These are phyloP conservation scores for Cyclospora cayetanensis DNA, from an alignment of 169 alveolate genomes.

Conservation along the genomic window DNA sequence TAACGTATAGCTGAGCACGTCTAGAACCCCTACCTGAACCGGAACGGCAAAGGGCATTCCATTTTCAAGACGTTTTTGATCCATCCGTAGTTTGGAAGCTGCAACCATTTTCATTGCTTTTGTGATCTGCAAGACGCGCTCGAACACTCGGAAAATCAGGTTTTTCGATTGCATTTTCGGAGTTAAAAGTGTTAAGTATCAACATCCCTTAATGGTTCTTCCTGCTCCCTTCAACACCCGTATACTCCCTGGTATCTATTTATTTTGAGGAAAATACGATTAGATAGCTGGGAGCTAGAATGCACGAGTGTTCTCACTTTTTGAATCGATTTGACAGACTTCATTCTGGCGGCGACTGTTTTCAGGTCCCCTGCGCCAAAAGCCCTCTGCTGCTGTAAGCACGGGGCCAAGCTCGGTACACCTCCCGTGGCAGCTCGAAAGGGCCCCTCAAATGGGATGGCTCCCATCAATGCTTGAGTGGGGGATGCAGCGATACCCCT, in stretches of 20 bases:
- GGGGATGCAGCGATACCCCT: neutral
- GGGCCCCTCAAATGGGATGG: neutral
- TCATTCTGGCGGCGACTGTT: slow-evolving; percentile 89
- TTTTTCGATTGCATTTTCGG: no score
- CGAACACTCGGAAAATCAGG: no score
- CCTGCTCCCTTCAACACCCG: neutral
- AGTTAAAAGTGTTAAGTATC: no score
- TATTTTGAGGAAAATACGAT: no score
- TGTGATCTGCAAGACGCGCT: slow-evolving; percentile 67
- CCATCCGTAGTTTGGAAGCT: slow-evolving; percentile 94
- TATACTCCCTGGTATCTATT: neutral
- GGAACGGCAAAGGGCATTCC: slow-evolving; percentile 83
- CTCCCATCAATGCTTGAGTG: neutral
- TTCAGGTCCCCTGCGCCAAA: slow-evolving; percentile 71
- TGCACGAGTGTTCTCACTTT: no score
- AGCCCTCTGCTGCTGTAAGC: slow-evolving; percentile 43
- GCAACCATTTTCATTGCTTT: slow-evolving; percentile 93
- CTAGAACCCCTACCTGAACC: slow-evolving; percentile 78
- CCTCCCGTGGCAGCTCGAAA: neutral
- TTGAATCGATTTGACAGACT: slow-evolving; percentile 93
- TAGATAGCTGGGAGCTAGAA: no score
- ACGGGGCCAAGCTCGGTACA: neutral
- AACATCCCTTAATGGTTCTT: no score
- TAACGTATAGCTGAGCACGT: no score
- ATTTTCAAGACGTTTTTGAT: slow-evolving; percentile 84